phyloP scores from a whole-genome alignment of 1,284 basidiomycete genomes.

The Blastosporella zonata region DNA sequence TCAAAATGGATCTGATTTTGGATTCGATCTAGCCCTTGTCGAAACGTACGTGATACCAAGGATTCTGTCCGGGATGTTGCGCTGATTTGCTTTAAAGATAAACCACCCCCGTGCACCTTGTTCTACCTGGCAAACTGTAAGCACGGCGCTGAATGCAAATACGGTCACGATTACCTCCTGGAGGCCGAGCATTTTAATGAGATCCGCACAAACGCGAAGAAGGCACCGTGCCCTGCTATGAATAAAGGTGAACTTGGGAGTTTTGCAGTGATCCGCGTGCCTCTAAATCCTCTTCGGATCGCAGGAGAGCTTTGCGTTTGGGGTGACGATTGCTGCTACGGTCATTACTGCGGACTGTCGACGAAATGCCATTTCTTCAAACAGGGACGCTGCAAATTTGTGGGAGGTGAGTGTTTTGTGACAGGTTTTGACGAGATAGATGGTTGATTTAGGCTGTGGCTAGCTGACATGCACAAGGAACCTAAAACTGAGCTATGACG shows the following conservation, averaged over 20 bases:
- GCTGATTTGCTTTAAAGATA: constrained; percentile 37
- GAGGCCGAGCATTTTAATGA: constrained; percentile 47
- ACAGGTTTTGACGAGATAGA: constrained; percentile 4
- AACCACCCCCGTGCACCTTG: constrained; percentile 59
- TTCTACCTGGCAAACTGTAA: constrained; percentile 60
- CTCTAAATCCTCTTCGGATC: constrained; percentile 6
- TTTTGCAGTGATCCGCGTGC: constrained; percentile 2
- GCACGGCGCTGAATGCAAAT: constrained; percentile 52
- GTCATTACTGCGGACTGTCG: constrained; percentile 51
- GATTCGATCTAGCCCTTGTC: constrained; percentile 43
- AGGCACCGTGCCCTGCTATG: constrained; percentile 53
- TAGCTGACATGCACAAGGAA: constrained; percentile 42
- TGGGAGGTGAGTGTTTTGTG: constrained; percentile 41
- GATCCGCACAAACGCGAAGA: constrained; percentile 52
- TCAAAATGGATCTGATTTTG: constrained; percentile 16
- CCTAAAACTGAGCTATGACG: constrained; percentile 21
- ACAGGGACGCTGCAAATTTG: constrained; percentile 56
- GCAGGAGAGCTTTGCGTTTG: constrained; percentile 52
- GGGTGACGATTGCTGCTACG: constrained; percentile 60
- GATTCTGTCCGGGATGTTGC: constrained; percentile 14
- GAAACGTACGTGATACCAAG: constrained; percentile 44
- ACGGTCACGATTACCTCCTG: constrained; percentile 55
- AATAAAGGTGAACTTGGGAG: constrained; percentile 42
- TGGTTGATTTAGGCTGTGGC: constrained; percentile 18
- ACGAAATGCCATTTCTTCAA: constrained; percentile 51